Percentiles rank a stretch among this genome's conserved stretches.
These are phyloP conservation scores for Benincasa hispida DNA, from an alignment of 306 rosid genomes.

Conservation along the genomic window DNA sequence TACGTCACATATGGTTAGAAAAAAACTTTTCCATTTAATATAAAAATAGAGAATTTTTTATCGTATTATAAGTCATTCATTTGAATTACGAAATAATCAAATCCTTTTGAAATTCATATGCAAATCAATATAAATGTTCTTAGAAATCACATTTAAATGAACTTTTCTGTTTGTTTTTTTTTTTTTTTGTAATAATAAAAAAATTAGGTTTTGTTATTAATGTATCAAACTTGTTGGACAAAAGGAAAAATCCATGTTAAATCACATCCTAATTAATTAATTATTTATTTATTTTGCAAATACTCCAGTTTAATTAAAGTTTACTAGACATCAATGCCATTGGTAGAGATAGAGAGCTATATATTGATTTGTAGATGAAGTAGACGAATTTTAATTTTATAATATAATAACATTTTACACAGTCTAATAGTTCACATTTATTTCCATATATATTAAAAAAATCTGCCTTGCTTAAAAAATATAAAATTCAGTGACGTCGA, in stretches of 20 bases:
- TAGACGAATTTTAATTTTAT: neutral
- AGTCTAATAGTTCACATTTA: neutral
- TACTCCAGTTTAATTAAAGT: too few species aligned
- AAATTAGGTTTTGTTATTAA: neutral
- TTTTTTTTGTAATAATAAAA: too few species aligned
- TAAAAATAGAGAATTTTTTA: too few species aligned
- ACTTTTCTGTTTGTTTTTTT: too few species aligned
- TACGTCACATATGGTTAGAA: too few species aligned
- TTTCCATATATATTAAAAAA: neutral
- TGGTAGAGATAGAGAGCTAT: neutral
- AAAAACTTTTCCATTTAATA: too few species aligned
- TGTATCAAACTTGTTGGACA: too few species aligned
- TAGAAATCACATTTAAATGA: neutral
- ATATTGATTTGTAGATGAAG: neutral
- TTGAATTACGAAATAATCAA: neutral
- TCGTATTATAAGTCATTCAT: neutral
- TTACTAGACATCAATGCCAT: neutral
- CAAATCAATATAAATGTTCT: neutral
- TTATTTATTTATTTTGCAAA: too few species aligned
- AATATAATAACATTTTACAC: neutral
- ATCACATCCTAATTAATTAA: too few species aligned
- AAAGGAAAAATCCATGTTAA: neutral
- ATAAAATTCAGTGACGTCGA: neutral
- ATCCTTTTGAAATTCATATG: neutral
- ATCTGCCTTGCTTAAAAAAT: neutral